A percentile compares a stretch with the other conserved stretches of the same genome.
Evolutionary conservation across 2,329 filamentous ascomycete genomes (phyloP).

Genomic region (Aspergillus luchuensis): DNA sequence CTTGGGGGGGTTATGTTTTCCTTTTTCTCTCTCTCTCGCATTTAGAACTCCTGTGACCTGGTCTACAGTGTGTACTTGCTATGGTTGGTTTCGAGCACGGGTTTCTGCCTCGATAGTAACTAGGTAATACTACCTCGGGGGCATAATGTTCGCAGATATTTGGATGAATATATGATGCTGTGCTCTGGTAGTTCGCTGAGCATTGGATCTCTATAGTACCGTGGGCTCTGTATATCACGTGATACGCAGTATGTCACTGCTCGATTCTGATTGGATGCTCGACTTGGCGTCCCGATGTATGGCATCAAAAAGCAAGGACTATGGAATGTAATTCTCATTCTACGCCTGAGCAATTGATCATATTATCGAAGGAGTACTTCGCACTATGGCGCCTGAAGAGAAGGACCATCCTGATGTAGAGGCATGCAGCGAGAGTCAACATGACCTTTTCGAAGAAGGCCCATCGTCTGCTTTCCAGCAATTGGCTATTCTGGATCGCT

Average conservation of each 20-base stretch:
- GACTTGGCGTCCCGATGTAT: background rate
- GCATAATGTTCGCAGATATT: no score
- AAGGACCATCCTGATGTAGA: slow-evolving; percentile 15
- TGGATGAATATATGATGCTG: no score
- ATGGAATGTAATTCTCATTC: background rate
- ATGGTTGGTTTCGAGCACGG: no score
- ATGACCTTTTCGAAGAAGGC: background rate
- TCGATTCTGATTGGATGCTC: slow-evolving; percentile 10
- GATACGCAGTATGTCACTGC: slow-evolving; percentile 12
- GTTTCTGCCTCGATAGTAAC: no score
- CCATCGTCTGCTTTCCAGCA: slow-evolving; percentile 25
- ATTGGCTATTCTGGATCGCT: slow-evolving; percentile 22
- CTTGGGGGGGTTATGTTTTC: no score
- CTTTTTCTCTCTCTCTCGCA: no score
- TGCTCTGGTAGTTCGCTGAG: no score
- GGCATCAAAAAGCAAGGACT: background rate
- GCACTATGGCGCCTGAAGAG: background rate
- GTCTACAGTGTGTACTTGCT: no score
- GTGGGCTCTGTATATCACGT: background rate
- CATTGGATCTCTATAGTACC: no score
- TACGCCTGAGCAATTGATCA: background rate
- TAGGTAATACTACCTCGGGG: no score
- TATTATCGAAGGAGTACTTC: background rate
- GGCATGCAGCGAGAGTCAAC: slow-evolving; percentile 9
- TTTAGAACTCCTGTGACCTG: no score